Evolutionary conservation across 2,329 filamentous ascomycete species (phyloP), one percentile per base, ranked within the genome.

Genomic region (Trichophyton verrucosum): DNA sequence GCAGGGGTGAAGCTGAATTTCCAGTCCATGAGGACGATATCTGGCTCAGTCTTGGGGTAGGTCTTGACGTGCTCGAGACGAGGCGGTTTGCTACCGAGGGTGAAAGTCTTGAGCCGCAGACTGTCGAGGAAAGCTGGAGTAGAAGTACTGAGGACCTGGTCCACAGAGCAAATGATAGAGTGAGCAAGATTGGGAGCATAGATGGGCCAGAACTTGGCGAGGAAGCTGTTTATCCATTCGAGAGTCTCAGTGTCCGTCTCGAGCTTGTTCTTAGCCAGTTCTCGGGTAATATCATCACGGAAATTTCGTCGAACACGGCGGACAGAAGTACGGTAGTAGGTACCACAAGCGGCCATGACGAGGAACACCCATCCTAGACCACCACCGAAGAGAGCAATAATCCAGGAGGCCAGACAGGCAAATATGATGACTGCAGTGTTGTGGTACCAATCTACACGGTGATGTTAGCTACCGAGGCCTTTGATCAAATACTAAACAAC

Each of bases 131-230:
- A 97, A 0, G 87, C 84, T 0, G 94, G 94, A 0, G 91, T 97
- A 1, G 91, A 86, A 0, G 89, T 91, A 70, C 91, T 96, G 61
- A 99, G 80, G 58, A 99, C 91, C 77, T 97, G 94, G 70, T 99
- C 94, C 56, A 97, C 94, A 0, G 91, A 91, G 72, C 86, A 90
- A 75, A 97, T 88, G 68, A 99, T 88, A 22, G 90, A 95, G 67
- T 94, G 85, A 63, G 91, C 92, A 11, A 99, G 82, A 8, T 97
- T 89, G 0, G 94, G 94, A 60, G 94, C 90, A 72, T 96, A 97
- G 69, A 99, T 99, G 64, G 94, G 94, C 94, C 94, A 99, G 77
- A 99, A 99, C 73, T 99, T 99, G 76, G 95, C 85, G 68, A 99
- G 73, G 77, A 99, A 99, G 68, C 90, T 95, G 80, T 99, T 99